phyloP scores from a whole-genome alignment of 345 rosid genomes.

The Populus pruinosa region DNA sequence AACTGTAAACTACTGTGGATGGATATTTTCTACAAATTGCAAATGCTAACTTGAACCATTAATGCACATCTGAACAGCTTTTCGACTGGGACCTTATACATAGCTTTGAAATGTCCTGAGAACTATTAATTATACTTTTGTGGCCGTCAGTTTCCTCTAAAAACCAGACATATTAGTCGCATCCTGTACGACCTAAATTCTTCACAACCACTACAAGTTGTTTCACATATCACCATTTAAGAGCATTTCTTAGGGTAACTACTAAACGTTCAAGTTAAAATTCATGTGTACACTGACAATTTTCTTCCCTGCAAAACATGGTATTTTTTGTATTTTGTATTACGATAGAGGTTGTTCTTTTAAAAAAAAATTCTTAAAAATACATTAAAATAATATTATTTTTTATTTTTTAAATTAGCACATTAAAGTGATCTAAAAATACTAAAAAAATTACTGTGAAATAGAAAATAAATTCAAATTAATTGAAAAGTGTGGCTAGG shows the following conservation, averaged over 20 bases:
- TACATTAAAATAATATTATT: no score
- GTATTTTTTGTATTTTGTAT: no score
- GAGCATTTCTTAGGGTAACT: background rate
- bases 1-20: background rate
- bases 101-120: background rate
- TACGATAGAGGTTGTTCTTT: no score
- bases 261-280: no score
- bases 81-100: background rate
- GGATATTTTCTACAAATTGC: background rate
- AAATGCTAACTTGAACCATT: background rate
- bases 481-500: no score
- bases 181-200: background rate
- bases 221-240: background rate
- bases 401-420: no score
- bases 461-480: no score
- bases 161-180: background rate
- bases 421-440: no score
- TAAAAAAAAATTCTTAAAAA: no score
- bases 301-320: background rate
- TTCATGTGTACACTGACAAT: background rate
- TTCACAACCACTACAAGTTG: background rate
- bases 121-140: background rate
- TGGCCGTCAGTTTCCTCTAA: background rate
- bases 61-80: background rate
- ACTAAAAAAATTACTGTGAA: fast-evolving